Evolutionary conservation across 108 stramenopile species (phyloP), one percentile per base, ranked within the genome.

Genomic region (Discostella pseudostelligera): DNA sequence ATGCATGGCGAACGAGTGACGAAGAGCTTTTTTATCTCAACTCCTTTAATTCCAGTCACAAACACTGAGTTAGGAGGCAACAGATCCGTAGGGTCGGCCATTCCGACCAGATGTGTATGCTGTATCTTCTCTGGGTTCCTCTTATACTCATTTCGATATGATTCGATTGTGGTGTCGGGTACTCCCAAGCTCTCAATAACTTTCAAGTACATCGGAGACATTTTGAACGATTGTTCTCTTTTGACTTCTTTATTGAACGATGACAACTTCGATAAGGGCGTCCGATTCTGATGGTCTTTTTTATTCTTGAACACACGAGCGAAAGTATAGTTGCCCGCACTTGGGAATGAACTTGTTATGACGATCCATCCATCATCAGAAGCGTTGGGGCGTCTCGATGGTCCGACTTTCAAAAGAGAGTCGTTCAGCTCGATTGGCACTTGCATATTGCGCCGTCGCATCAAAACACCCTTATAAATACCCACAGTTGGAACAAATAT

Each of bases 351-450:
- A 10, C 20, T 25, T 14, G 59, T 62, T 9, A 70, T 54, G 25
- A 61, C 48, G 14, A 70, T 54, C 32, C 21, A 46, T 10, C 69
- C 70, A 53, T 55, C 21, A 32, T 56, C 35, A 43, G 16, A 45
- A 13, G 57, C 69, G 12, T 58, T 45, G 1, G 20, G 1, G 11
- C 19, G 35, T 49, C 29, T 59, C 7, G 85, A 83, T 40, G 73
- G 64, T 17, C 21, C 43, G 5, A 87, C 85, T 62, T 84, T 84
- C 45, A 53, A 39, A 56, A 84, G 81, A 16, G 85, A 81, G 25
- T 61, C 29, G 39, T 81, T 70, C 16, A 86, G 57, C 48, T 83
- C 46, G 20, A 87, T 81, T 6, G 76, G 61, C 12, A 55, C 47
- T 14, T 21, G 20, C 8, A 40, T 26, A 53, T 43, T 67, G 1